These are phyloP conservation scores for Rasamsonia emersonii DNA, from an alignment of 2,329 filamentous ascomycete species.

Conservation along the genomic window DNA sequence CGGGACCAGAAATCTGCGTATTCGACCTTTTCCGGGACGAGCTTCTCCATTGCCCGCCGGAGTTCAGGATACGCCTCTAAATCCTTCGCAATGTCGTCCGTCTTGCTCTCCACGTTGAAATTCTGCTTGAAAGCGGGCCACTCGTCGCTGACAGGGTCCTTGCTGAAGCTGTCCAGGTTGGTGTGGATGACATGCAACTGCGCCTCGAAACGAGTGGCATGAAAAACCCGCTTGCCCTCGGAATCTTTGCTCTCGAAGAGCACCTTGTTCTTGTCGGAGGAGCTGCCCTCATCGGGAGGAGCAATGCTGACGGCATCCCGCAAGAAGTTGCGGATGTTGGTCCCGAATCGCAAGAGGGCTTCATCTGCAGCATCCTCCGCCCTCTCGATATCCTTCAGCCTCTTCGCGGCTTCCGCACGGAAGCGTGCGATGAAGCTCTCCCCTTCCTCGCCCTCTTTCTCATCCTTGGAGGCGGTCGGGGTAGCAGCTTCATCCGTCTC, in stretches of 20 bases:
- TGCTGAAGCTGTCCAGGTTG: conserved; percentile 68
- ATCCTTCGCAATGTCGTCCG: conserved; percentile 70
- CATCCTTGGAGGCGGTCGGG: conserved; percentile 17
- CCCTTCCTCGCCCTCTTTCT: conserved; percentile 29
- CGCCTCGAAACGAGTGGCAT: conserved; percentile 88
- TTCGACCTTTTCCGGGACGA: conserved; percentile 87
- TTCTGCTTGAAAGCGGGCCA: conserved; percentile 63
- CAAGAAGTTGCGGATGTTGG: conserved; percentile 81
- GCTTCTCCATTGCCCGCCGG: conserved; percentile 80
- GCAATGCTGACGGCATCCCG: conserved; percentile 84
- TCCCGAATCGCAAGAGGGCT: conserved; percentile 82
- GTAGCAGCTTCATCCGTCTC: conserved; percentile 21
- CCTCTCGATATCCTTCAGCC: conserved; percentile 78
- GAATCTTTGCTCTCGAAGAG: conserved; percentile 93
- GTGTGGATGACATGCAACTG: conserved; percentile 95
- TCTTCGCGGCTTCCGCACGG: conserved; percentile 66
- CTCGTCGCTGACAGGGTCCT: conserved; percentile 67
- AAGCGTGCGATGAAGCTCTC: conserved; percentile 67
- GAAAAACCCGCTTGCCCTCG: conserved; percentile 82
- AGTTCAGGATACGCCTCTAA: conserved; percentile 81
- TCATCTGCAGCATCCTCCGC: conserved; percentile 96
- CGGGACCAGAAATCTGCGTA: conserved; percentile 87
- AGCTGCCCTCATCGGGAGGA: conserved; percentile 51
- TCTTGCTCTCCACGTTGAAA: conserved; percentile 79
- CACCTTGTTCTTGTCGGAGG: conserved; percentile 49